Evolutionary conservation across 805 yeast species (phyloP).

Genomic region (Candida maris): DNA sequence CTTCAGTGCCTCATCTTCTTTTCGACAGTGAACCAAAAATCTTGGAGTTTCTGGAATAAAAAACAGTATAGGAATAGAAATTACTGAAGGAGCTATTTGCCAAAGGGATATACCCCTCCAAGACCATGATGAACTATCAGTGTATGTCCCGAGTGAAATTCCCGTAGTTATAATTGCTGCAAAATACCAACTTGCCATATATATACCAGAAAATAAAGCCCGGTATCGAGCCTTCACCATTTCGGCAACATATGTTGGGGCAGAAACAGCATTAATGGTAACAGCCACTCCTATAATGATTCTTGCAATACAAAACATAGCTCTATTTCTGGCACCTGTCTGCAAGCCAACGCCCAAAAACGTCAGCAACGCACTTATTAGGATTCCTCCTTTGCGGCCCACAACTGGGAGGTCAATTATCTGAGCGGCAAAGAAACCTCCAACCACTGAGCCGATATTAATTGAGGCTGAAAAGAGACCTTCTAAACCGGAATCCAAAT

Average conservation of each 20-base stretch:
- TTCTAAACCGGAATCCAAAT: conserved; percentile 20
- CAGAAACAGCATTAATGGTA: conserved; percentile 29
- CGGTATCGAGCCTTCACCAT: conserved; percentile 30
- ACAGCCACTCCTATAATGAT: conserved; percentile 35
- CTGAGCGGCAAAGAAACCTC: conserved; percentile 26
- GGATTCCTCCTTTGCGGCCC: conserved; percentile 32
- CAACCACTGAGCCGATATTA: conserved; percentile 26
- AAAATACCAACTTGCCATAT: conserved; percentile 29
- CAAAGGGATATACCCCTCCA: conserved; percentile 31
- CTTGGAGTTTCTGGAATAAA: conserved; percentile 34
- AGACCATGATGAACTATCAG: conserved; percentile 25
- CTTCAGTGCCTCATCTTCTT: conserved; percentile 27
- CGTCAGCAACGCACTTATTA: conserved; percentile 23
- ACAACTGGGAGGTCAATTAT: conserved; percentile 18
- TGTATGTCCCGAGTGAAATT: conserved; percentile 28
- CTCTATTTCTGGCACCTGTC: conserved; percentile 34
- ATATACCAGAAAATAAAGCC: conserved; percentile 27
- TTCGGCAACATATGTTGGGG: conserved; percentile 36
- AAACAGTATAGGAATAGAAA: conserved; percentile 17
- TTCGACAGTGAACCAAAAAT: conserved; percentile 26
- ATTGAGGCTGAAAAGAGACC: conserved; percentile 28
- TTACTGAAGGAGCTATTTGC: conserved; percentile 26
- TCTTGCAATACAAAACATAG: conserved; percentile 36
- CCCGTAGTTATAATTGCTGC: conserved; percentile 30
- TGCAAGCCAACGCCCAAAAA: conserved; percentile 36